A percentile compares a stretch with the other conserved stretches of the same genome.
Evolutionary conservation across 345 rosid species (phyloP).

Genomic region (Mallotus nudiflorus): DNA sequence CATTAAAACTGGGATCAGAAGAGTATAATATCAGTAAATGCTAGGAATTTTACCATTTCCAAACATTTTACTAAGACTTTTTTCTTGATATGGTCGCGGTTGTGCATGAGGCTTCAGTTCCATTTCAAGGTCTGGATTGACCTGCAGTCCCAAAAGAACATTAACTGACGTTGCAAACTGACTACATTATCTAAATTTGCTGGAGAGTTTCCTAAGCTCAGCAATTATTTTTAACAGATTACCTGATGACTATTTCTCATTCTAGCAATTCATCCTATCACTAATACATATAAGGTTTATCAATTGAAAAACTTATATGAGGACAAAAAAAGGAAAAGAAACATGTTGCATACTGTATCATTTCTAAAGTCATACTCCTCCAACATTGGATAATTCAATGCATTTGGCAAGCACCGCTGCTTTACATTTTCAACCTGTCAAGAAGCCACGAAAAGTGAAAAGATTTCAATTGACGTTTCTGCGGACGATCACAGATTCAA

Average conservation of each 20-base stretch:
- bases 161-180: not conserved
- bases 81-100: slow-evolving; percentile 96
- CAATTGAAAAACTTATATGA: not conserved
- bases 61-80: slow-evolving; percentile 98
- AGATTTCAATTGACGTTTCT: not conserved
- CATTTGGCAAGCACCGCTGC: slow-evolving; percentile 98
- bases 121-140: slow-evolving; percentile 89
- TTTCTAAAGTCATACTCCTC: slow-evolving; percentile 97
- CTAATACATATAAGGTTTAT: not conserved
- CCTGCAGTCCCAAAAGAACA: slow-evolving; percentile 43
- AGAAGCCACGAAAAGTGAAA: not conserved
- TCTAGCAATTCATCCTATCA: not conserved
- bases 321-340: not conserved
- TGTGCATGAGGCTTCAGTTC: slow-evolving; percentile 94
- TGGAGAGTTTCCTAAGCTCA: not conserved
- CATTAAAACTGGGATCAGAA: not conserved
- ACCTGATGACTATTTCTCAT: not conserved
- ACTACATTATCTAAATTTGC: not conserved
- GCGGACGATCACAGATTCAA: not conserved
- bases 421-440: slow-evolving; percentile 93
- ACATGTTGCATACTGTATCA: slow-evolving; percentile 64
- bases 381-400: slow-evolving; percentile 94
- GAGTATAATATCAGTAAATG: not conserved
- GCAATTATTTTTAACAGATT: not conserved
- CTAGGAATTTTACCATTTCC: slow-evolving; percentile 64